A percentile compares a stretch with the other conserved stretches of the same genome.
phyloP scores from a whole-genome alignment of 495 filamentous ascomycete species.

The Aspergillus conjunctus region DNA sequence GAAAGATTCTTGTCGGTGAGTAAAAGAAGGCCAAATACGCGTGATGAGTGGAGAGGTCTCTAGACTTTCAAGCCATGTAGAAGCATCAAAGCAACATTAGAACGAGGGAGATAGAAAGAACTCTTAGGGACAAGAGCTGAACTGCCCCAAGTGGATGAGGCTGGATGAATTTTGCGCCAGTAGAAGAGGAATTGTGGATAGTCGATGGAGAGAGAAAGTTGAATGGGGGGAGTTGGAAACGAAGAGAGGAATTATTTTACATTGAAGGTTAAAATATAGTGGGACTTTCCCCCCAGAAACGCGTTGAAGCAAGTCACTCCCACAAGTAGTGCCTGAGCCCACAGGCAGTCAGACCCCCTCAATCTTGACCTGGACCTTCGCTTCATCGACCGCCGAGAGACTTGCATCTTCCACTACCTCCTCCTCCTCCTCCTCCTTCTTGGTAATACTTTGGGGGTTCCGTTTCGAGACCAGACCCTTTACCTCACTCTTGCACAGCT shows the following conservation, averaged over 20 bases:
- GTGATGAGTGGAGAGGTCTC: not conserved
- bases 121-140: not conserved
- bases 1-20: not conserved
- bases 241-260: not conserved
- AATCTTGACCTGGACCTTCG: constrained; percentile 40
- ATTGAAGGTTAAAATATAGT: not conserved
- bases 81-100: not conserved
- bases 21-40: not conserved
- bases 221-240: not conserved
- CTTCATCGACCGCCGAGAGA: constrained; percentile 36
- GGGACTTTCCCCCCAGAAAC: not conserved
- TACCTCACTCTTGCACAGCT: constrained; percentile 73
- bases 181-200: not conserved
- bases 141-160: not conserved
- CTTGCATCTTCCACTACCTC: constrained; percentile 41
- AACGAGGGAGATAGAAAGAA: not conserved
- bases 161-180: not conserved
- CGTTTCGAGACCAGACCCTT: constrained; percentile 39
- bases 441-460: constrained; percentile 34
- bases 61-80: not conserved
- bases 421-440: constrained; percentile 56
- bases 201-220: not conserved
- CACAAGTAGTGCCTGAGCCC: not conserved
- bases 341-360: constrained; percentile 25
- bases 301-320: constrained; percentile 12